These are phyloP conservation scores for Synchytrium microbalum DNA, from an alignment of 371 early-diverging fungal species.

Conservation along the genomic window DNA sequence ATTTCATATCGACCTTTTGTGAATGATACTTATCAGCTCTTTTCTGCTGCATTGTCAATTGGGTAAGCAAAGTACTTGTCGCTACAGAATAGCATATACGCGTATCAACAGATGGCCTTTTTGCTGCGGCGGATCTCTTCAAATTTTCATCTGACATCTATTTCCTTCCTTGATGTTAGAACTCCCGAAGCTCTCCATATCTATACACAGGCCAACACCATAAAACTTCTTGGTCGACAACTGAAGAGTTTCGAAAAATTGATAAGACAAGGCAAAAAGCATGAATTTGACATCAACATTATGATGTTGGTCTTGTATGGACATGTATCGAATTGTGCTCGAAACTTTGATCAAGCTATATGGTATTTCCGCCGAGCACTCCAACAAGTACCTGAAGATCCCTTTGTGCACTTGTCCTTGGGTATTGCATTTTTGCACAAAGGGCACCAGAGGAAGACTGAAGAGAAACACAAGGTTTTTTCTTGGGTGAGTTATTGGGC, in stretches of 20 bases:
- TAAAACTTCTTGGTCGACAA: neutral
- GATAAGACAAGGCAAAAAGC: neutral
- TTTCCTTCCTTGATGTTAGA: too few relatives aligned
- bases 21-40: slow-evolving; percentile 52
- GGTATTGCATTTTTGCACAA: slow-evolving; percentile 55
- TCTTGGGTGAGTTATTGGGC: neutral
- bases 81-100: too few relatives aligned
- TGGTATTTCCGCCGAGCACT: slow-evolving; percentile 32
- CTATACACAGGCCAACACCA: neutral
- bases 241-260: neutral
- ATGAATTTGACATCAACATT: neutral
- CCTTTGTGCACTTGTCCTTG: slow-evolving; percentile 54
- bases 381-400: slow-evolving; percentile 51
- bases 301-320: neutral
- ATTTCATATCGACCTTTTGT: slow-evolving; percentile 30
- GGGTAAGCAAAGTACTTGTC: slow-evolving; percentile 34
- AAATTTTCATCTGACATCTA: too few relatives aligned
- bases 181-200: neutral
- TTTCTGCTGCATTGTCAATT: slow-evolving; percentile 28
- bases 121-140: too few relatives aligned
- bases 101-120: too few relatives aligned
- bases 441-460: slow-evolving; percentile 57
- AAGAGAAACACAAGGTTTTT: slow-evolving; percentile 50
- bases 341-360: neutral
- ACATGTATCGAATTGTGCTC: neutral